These are phyloP conservation scores for Agrocybe praecox DNA, from an alignment of 768 basidiomycete genomes.

Conservation along the genomic window DNA sequence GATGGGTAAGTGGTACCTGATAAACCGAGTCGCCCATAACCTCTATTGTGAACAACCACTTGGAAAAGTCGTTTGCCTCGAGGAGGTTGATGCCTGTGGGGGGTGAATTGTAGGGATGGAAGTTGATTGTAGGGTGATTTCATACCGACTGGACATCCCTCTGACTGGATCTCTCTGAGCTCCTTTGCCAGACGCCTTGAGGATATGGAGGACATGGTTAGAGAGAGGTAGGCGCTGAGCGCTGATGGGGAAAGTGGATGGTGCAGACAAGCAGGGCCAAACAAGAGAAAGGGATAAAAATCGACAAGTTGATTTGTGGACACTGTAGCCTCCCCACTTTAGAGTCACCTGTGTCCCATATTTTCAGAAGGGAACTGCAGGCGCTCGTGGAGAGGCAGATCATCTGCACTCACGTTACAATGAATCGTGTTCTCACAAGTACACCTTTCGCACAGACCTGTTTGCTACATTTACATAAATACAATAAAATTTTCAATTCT, in stretches of 20 bases:
- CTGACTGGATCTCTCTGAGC: slow-evolving; percentile 62
- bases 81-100: slow-evolving; percentile 69
- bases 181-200: slow-evolving; percentile 71
- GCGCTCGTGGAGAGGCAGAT: slow-evolving; percentile 76
- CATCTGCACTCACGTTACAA: slow-evolving; percentile 24
- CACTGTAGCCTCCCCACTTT: slow-evolving; percentile 56
- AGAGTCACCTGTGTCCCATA: slow-evolving; percentile 70
- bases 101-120: background rate
- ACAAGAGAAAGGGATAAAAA: slow-evolving; percentile 31
- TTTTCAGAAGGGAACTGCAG: slow-evolving; percentile 47
- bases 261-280: slow-evolving; percentile 39
- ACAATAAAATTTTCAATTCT: slow-evolving; percentile 17
- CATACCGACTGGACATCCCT: slow-evolving; percentile 70
- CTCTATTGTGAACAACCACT: slow-evolving; percentile 79
- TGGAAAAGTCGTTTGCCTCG: slow-evolving; percentile 75
- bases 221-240: background rate
- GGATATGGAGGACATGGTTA: slow-evolving; percentile 63
- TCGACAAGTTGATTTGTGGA: slow-evolving; percentile 14
- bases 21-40: slow-evolving; percentile 67
- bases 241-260: background rate
- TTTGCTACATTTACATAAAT: slow-evolving; percentile 17
- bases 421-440: slow-evolving; percentile 19
- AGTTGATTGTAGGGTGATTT: slow-evolving; percentile 11
- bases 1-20: background rate
- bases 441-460: slow-evolving; percentile 16